A percentile compares a stretch with the other conserved stretches of the same genome.
Evolutionary conservation across 768 basidiomycete species (phyloP).

Genomic region (Naganishia randhawae): DNA sequence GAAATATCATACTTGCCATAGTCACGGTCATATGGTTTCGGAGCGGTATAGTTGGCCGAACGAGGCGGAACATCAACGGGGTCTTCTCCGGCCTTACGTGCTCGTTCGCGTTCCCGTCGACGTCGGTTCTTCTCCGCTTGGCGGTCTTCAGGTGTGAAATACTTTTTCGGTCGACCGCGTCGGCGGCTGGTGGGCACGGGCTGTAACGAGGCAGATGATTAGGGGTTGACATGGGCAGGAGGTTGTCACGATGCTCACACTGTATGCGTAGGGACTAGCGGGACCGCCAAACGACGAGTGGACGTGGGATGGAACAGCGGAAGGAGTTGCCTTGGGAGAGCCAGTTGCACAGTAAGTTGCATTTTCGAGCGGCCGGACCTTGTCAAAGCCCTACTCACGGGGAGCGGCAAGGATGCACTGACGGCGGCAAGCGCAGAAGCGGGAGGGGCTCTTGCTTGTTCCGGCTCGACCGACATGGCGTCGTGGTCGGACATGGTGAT

Average conservation of each 20-base stretch:
- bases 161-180: slow-evolving; percentile 13
- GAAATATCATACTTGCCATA: slow-evolving; percentile 11
- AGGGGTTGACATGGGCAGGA: not conserved
- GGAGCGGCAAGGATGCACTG: not conserved
- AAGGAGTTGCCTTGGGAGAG: not conserved
- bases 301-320: not conserved
- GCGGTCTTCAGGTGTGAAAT: not conserved
- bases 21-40: slow-evolving; percentile 9
- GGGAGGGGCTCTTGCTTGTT: slow-evolving; percentile 7
- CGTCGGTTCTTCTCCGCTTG: not conserved
- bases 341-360: no score
- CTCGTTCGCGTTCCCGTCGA: slow-evolving; percentile 11
- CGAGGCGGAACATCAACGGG: not conserved
- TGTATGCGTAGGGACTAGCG: slow-evolving; percentile 1
- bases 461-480: not conserved
- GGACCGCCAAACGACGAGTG: not conserved
- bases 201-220: not conserved
- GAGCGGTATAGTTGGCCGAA: not conserved
- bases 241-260: not conserved
- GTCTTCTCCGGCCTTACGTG: not conserved
- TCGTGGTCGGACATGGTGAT: slow-evolving; percentile 6
- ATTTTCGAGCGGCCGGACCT: no score
- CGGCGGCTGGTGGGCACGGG: not conserved
- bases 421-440: not conserved
- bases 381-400: not conserved